Base-by-base conservation (phyloP, 495 filamentous ascomycete species). In the Penicillium crystallinum region DNA sequence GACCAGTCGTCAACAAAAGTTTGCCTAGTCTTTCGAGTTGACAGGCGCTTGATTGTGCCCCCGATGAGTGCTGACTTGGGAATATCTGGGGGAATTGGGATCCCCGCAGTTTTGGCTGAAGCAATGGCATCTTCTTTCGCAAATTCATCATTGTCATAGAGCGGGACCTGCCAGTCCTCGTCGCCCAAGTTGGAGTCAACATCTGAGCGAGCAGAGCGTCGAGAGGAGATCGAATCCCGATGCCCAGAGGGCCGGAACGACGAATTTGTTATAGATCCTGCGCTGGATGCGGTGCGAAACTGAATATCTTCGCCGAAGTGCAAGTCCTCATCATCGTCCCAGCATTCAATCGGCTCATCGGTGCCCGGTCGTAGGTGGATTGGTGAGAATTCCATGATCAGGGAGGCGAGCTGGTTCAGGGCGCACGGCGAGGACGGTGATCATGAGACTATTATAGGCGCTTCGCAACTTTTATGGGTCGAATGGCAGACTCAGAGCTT, bases 31-130 rank as follows among this genome's bases (percentile, higher is more conserved):
- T 89, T 93, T 61, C 85, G 84, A 57, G 84, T 87, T 39, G 90
- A 90, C 6, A 98, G 76, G 63, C 90, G 77, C 74, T 96, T 96
- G 64, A 98, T 98, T 10, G 90, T 91, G 41, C 93, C 93, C 37
- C 92, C 93, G 57, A 95, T 78, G 36, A 98, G 77, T 42, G 93
- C 93, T n/a, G 92, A 95, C 19, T 86, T 81, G n/a, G 93, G 90
- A 12, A 97, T 85, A 63, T 92, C 90, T 22, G 79, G 73, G 15
- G 93, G 93, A 55, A 98, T 84, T 23, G 93, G 92, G 46, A 98
- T 96, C 43, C 93, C 93, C 21, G 90, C 92, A 57, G 83, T 84
- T 53, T 85, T 85, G 35, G 90, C 93, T 4, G 89, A 89, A 15
- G 86, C 81, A 59, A 98, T 90, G 36, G 92, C 91, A 57, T 93